Base-by-base conservation (phyloP, 139 green algal genomes). In the Closterium sp. region DNA sequence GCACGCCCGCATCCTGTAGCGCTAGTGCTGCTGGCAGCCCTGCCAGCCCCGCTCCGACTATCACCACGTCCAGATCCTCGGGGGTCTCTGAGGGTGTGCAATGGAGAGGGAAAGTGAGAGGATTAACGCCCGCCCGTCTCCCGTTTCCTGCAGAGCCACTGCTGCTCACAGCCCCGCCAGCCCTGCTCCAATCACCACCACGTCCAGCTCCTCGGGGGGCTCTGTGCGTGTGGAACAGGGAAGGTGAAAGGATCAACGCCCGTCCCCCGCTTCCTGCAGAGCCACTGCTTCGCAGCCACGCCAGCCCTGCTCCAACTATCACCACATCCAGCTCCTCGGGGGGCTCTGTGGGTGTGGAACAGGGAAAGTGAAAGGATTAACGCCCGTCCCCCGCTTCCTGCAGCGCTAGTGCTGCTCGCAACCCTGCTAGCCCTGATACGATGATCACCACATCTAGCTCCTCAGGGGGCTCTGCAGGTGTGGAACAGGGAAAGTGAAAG, bases 231-330 rank as follows among this genome's bases (percentile, higher is more conserved):
- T 13, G 42, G 42, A 62, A 62, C n/a, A n/a, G n/a, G n/a, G n/a
- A n/a, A n/a, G n/a, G n/a, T n/a, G n/a, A n/a, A n/a, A n/a, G n/a
- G n/a, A n/a, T n/a, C n/a, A n/a, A n/a, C n/a, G n/a, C n/a, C n/a
- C n/a, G n/a, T n/a, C n/a, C n/a, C n/a, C 32, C 3, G 30, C 86
- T 10, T 13, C 32, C 22, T 93, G 45, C 32, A 88, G 91, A 4
- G 79, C 62, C 9, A 88, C 24, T 11, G 91, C 88, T 21, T 5
- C 29, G 29, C 88, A 94, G 88, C 6, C 91, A 87, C 28, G 91
- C 91, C 31, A 94, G 91, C 6, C 91, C 91, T 27, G 88, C 91
- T n/a, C 91, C 91, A 22, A 92, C 62, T 2, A 94, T 30, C 50
- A 94, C 91, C 88, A 93, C 91, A 7, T 94, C 91, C 90, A 70